Percentiles rank a stretch among this genome's conserved stretches.
Conservation (phyloP, 176 grass and related monocot species). For the Oryza australiensis region DNA sequence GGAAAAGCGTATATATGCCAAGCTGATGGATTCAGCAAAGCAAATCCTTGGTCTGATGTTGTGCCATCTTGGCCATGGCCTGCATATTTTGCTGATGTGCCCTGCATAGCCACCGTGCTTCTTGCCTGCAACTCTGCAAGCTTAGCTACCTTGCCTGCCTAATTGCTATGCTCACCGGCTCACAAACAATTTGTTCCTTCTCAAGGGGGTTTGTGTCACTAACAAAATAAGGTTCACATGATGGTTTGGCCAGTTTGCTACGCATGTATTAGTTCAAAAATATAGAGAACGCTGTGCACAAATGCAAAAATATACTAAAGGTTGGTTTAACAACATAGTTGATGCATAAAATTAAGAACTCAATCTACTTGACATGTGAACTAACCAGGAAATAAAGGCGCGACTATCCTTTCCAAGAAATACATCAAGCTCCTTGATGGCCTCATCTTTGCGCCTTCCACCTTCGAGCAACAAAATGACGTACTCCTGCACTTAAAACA, state of each 20-base stretch:
- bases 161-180: neutral
- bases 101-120: neutral
- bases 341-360: neutral
- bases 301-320: slow-evolving; percentile 8
- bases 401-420: slow-evolving; percentile 53
- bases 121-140: neutral
- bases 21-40: neutral
- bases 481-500: slow-evolving; percentile 72
- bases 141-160: neutral
- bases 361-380: neutral
- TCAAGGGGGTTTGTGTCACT: neutral
- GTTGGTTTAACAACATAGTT: slow-evolving; percentile 1
- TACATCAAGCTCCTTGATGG: slow-evolving; percentile 49
- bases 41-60: neutral
- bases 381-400: slow-evolving; percentile 72
- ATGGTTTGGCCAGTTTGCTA: neutral
- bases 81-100: neutral
- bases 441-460: slow-evolving; percentile 47
- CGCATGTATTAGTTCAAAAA: neutral
- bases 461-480: slow-evolving; percentile 58
- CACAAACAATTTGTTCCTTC: neutral
- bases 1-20: neutral
- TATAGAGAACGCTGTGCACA: neutral
- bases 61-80: neutral
- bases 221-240: neutral